Evolutionary conservation across 345 rosid genomes (phyloP).

Genomic region (Fremontodendron californicum): DNA sequence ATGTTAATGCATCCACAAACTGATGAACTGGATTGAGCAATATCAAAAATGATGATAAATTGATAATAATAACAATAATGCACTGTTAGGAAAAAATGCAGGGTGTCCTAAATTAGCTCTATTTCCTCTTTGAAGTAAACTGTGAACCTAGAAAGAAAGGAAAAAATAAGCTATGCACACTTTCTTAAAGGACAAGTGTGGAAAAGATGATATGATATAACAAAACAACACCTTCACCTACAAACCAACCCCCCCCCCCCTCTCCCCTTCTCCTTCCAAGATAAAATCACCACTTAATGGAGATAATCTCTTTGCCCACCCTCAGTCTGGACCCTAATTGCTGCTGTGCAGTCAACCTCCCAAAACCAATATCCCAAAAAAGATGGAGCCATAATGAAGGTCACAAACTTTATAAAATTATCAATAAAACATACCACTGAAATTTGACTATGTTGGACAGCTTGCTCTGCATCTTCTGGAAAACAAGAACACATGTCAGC

Average conservation of each 20-base stretch:
- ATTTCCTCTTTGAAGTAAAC: not conserved
- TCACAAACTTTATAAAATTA: not conserved
- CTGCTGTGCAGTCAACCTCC: too few relatives aligned
- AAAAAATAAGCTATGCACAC: not conserved
- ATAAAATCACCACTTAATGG: not conserved
- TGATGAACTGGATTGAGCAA: not conserved
- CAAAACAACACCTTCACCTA: not conserved
- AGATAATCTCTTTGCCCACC: not conserved
- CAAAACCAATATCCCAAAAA: not conserved
- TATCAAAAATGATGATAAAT: not conserved
- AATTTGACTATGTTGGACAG: slow-evolving; percentile 39
- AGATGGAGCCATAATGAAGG: not conserved
- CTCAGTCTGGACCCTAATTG: too few relatives aligned
- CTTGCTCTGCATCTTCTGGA: slow-evolving; percentile 46
- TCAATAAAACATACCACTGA: slow-evolving; percentile 44
- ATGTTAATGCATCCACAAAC: not conserved
- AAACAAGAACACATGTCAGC: slow-evolving; percentile 25
- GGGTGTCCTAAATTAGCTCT: not conserved
- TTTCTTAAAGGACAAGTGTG: too few relatives aligned
- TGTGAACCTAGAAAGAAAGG: not conserved
- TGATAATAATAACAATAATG: not conserved
- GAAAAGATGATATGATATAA: not conserved
- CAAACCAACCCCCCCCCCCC: not conserved
- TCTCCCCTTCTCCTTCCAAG: not conserved
- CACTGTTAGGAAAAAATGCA: not conserved